phyloP scores from a whole-genome alignment of 1,284 basidiomycete species.

The Ustanciosporium gigantosporum region DNA sequence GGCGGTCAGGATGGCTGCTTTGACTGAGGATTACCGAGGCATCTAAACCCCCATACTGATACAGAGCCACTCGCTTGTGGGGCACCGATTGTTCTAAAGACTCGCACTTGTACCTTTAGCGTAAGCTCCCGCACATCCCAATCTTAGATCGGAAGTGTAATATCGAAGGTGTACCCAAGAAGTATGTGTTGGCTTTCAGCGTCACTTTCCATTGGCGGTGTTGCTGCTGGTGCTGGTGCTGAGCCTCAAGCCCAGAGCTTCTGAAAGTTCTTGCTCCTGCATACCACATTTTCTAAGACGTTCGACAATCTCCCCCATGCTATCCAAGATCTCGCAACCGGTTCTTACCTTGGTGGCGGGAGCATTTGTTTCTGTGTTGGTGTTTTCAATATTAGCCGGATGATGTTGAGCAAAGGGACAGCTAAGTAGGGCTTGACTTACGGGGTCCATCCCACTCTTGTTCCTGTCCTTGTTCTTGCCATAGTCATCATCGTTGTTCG shows the following conservation, averaged over 20 bases:
- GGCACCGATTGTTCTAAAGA: too few species aligned
- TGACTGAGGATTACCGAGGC: conserved; percentile 19
- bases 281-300: conserved; percentile 9
- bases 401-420: conserved; percentile 13
- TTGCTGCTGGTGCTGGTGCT: too few species aligned
- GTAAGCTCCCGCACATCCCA: too few species aligned
- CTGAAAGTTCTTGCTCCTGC: conserved; percentile 14
- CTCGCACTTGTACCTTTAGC: too few species aligned
- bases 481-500: too few species aligned
- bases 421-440: conserved; percentile 16
- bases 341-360: conserved; percentile 16
- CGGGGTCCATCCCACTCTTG: background rate
- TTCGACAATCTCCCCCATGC: conserved; percentile 22
- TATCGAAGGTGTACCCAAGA: too few species aligned
- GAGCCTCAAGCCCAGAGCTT: conserved; percentile 8
- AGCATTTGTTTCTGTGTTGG: background rate
- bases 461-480: too few species aligned
- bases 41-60: too few species aligned
- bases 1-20: conserved; percentile 34
- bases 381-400: conserved; percentile 5
- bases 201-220: too few species aligned
- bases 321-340: conserved; percentile 32
- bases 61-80: too few species aligned
- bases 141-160: too few species aligned
- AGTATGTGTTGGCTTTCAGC: too few species aligned